Evolutionary conservation across 2,329 filamentous ascomycete species (phyloP).

Genomic region (Cercospora beticola): DNA sequence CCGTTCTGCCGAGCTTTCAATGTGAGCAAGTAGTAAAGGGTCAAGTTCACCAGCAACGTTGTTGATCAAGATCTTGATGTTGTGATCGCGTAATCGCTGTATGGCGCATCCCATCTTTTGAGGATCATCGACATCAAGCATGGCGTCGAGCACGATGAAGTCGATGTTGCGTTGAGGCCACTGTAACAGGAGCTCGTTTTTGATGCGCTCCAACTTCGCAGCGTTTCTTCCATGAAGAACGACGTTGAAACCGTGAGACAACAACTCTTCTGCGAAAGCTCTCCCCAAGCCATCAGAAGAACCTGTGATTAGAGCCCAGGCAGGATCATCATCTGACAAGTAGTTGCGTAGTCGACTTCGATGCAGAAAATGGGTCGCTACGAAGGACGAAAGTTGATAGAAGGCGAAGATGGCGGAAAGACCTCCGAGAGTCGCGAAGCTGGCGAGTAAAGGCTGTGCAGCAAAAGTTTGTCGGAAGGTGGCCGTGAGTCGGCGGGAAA

Average conservation of each 20-base stretch:
- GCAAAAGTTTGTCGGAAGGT: not conserved
- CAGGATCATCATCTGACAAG: not conserved
- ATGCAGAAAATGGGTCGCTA: conserved; percentile 27
- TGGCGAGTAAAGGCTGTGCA: conserved; percentile 6
- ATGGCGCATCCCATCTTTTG: conserved; percentile 21
- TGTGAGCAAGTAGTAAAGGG: conserved; percentile 9
- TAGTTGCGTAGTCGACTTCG: conserved; percentile 9
- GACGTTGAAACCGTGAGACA: conserved; percentile 53
- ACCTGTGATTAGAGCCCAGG: conserved; percentile 45
- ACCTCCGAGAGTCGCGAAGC: conserved; percentile 3
- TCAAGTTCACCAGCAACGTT: conserved; percentile 49
- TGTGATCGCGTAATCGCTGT: conserved; percentile 6
- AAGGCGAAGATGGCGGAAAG: conserved; percentile 10
- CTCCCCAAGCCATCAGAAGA: conserved; percentile 55
- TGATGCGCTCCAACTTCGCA: conserved; percentile 46
- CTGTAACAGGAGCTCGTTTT: conserved; percentile 39
- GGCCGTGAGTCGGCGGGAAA: not conserved
- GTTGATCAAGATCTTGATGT: conserved; percentile 56
- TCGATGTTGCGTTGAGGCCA: conserved; percentile 44
- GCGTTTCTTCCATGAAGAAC: conserved; percentile 55
- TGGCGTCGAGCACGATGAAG: conserved; percentile 48
- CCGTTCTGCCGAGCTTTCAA: not conserved
- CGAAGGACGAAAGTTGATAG: conserved; percentile 25
- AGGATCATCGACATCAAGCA: conserved; percentile 22
- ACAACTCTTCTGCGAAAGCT: conserved; percentile 51